Base-by-base conservation (phyloP, 192 early-diverging fungal genomes). In the Coemansia sp. region DNA sequence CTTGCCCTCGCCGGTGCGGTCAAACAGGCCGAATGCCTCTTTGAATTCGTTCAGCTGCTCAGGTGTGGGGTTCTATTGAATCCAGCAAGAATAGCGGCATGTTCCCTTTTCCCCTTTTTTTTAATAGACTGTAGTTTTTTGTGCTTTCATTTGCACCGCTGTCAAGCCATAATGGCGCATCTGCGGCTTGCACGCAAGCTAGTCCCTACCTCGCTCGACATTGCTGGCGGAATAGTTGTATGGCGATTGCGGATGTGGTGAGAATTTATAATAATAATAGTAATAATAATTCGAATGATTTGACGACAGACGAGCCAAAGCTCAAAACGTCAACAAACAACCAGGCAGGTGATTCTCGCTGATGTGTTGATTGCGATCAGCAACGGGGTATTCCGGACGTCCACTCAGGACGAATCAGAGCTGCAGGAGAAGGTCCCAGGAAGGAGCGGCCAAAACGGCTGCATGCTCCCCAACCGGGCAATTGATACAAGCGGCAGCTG, bases 11-110 rank as follows among this genome's bases (percentile, higher is more conserved):
- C 91, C 91, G 61, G 88, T 89, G 59, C 89, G 88, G 77, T 94
- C 92, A 70, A 89, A 94, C 38, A 94, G 84, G 41, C 87, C 88
- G 71, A 94, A 94, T 17, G 88, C 89, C 70, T 92, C 90, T 81
- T 89, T 88, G 84, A 87, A 94, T 63, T 91, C 91, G 59, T 60
- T 73, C 45, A 83, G 67, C 65, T 83, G 80, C 68, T 83, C 74
- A 17, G 57, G 35, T n/a, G 71, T 71, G 40, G 76, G 70, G 9
- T 61, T 78, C 56, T 63, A 67, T 20, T 41, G 29, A 19, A 37
- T 46, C 29, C 61, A 49, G 14, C 43, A 35, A 36, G 45, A n/a
- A 10, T 8, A 35, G 40, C 45, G 29, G 7, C 41, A 17, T 1
- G 42, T 17, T 1, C n/a, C 6, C 32, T 43, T 29, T 10, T 22